Conservation (phyloP, 768 basidiomycete species). For the Kwoniella mangroviensis region DNA sequence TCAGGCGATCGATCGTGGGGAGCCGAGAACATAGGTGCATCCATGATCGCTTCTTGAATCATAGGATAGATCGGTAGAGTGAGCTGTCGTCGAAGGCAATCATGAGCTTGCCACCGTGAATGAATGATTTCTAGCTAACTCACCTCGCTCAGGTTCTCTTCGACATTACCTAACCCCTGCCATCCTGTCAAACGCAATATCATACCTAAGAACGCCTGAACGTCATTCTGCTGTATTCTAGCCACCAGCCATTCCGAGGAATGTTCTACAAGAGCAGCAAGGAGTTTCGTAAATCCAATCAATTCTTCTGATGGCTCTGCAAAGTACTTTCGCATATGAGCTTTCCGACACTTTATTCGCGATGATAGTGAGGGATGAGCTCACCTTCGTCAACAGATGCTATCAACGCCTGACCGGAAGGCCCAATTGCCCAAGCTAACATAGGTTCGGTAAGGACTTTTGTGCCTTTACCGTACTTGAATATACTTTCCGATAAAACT, state of each 20-base stretch:
- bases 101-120: no score
- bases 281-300: conserved; percentile 76
- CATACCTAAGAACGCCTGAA: conserved; percentile 73
- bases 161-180: conserved; percentile 75
- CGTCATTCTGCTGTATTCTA: conserved; percentile 65
- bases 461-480: conserved; percentile 71
- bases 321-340: conserved; percentile 18
- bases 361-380: conserved; percentile 48
- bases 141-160: conserved; percentile 83
- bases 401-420: conserved; percentile 63
- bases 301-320: conserved; percentile 59
- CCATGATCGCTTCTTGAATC: conserved; percentile 75
- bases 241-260: conserved; percentile 76
- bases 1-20: conserved; percentile 50
- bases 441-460: conserved; percentile 81
- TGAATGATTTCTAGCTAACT: background rate
- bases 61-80: conserved; percentile 88
- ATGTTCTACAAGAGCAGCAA: conserved; percentile 83
- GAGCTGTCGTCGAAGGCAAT: conserved; percentile 29
- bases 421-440: conserved; percentile 71
- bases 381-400: conserved; percentile 59
- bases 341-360: background rate
- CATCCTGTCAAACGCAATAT: conserved; percentile 74
- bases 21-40: conserved; percentile 43
- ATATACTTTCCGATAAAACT: conserved; percentile 73